A percentile compares a stretch with the other conserved stretches of the same genome.
These are phyloP conservation scores for Chaetomium olivaceum DNA, from an alignment of 2,329 filamentous ascomycete species.

Conservation along the genomic window DNA sequence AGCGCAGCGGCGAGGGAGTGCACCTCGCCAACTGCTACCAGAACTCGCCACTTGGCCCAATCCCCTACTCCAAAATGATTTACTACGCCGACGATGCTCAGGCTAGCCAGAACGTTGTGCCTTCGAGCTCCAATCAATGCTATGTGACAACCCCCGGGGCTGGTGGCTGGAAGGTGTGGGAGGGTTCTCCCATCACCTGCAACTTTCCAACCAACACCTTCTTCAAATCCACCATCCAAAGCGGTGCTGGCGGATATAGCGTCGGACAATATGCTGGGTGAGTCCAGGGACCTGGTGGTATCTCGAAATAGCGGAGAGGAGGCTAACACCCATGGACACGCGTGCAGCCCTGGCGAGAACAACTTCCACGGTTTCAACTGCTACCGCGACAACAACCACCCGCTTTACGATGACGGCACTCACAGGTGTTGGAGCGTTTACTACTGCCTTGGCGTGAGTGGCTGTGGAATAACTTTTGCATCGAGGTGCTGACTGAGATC, in stretches of 20 bases:
- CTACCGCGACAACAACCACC: conserved; percentile 10
- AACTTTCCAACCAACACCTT: conserved; percentile 8
- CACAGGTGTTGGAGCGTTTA: not conserved
- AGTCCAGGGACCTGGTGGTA: not conserved
- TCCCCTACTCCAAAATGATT: conserved; percentile 6
- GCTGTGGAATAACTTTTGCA: not conserved
- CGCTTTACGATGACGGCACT: conserved; percentile 3
- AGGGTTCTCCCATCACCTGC: conserved; percentile 1
- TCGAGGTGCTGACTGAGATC: not conserved
- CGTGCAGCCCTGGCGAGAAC: not conserved
- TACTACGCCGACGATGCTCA: conserved; percentile 9
- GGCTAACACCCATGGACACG: not conserved
- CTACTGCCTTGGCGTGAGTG: conserved; percentile 1
- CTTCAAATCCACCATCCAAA: conserved; percentile 8
- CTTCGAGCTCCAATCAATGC: conserved; percentile 5
- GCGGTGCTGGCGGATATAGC: not conserved
- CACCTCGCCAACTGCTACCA: conserved; percentile 11
- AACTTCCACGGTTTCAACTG: conserved; percentile 4
- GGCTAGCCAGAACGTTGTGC: conserved; percentile 3
- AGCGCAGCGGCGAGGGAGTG: conserved; percentile 6
- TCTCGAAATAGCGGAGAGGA: too few relatives aligned
- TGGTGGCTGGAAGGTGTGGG: conserved; percentile 5
- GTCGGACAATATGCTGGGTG: conserved; percentile 6
- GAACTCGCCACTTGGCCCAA: not conserved
- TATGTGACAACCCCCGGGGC: not conserved